Evolutionary conservation across 2,329 filamentous ascomycete genomes (phyloP).

Genomic region (Colletotrichum tofieldiae): DNA sequence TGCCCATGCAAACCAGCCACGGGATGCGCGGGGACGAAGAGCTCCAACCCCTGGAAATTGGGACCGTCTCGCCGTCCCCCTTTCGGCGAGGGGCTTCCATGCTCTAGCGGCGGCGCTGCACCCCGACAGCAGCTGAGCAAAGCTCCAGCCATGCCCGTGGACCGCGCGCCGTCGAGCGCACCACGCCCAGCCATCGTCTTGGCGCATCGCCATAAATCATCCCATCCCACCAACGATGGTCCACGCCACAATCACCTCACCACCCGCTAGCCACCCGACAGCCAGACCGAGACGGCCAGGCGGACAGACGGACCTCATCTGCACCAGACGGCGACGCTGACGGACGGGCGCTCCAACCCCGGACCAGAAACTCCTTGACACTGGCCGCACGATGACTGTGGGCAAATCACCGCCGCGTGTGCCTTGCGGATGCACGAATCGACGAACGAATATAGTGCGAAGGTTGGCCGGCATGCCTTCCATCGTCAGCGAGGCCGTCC

Average conservation of each 20-base stretch:
- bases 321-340: background rate
- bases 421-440: background rate
- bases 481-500: background rate
- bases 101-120: conserved; percentile 22
- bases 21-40: background rate
- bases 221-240: conserved; percentile 3
- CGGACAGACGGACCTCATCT: conserved; percentile 17
- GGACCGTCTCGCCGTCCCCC: conserved; percentile 13
- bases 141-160: conserved; percentile 6
- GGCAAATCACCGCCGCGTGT: conserved; percentile 1
- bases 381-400: conserved; percentile 2
- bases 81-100: background rate
- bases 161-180: conserved; percentile 7
- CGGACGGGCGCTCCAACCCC: conserved; percentile 5
- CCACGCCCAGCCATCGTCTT: conserved; percentile 6
- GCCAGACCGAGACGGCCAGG: too few relatives aligned
- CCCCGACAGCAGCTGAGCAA: conserved; percentile 15
- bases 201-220: background rate
- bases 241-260: background rate
- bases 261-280: conserved; percentile 16
- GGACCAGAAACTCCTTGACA: conserved; percentile 10
- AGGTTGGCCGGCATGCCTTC: background rate
- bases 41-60: background rate
- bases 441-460: background rate
- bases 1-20: background rate